Evolutionary conservation across 23 red algal genomes (phyloP).

Genomic region (Agarophyton chilense): DNA sequence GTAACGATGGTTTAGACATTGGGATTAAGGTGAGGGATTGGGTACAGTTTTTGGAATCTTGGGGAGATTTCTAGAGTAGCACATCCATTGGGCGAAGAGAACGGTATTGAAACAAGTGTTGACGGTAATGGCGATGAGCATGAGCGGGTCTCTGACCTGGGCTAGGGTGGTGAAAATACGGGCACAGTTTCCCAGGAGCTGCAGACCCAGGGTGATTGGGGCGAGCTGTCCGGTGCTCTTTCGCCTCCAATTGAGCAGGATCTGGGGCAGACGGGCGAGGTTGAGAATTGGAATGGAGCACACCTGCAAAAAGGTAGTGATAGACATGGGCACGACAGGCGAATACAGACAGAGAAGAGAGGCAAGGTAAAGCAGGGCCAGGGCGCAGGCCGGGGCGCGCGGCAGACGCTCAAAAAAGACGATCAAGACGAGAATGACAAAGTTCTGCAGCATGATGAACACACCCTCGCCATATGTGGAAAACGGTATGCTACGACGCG

Average conservation of each 20-base stretch:
- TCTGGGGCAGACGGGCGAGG: slow-evolving; percentile 83
- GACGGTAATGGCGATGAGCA: slow-evolving; percentile 56
- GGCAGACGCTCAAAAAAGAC: slow-evolving; percentile 54
- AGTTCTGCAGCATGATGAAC: slow-evolving; percentile 91
- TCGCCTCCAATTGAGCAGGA: slow-evolving; percentile 66
- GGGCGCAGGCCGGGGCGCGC: slow-evolving; percentile 10
- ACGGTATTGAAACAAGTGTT: slow-evolving; percentile 58
- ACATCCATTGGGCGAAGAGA: slow-evolving; percentile 73
- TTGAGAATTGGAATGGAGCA: slow-evolving; percentile 88
- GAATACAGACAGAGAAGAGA: slow-evolving; percentile 8
- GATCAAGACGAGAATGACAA: slow-evolving; percentile 71
- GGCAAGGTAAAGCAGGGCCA: slow-evolving; percentile 32
- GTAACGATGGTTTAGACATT: neutral
- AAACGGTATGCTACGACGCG: slow-evolving; percentile 81
- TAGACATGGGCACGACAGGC: slow-evolving; percentile 30
- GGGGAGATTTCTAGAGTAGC: slow-evolving; percentile 32
- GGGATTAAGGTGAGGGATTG: neutral
- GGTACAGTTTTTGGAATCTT: neutral
- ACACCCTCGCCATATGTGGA: slow-evolving; percentile 88
- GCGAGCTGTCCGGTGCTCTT: slow-evolving; percentile 87
- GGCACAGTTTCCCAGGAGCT: slow-evolving; percentile 88
- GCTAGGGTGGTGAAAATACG: slow-evolving; percentile 96
- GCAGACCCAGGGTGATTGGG: slow-evolving; percentile 84
- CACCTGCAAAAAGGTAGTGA: slow-evolving; percentile 70
- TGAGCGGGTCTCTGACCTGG: slow-evolving; percentile 79